These are phyloP conservation scores for Magnusiomyces sp. DNA, from an alignment of 1,139 yeast genomes.

Conservation along the genomic window DNA sequence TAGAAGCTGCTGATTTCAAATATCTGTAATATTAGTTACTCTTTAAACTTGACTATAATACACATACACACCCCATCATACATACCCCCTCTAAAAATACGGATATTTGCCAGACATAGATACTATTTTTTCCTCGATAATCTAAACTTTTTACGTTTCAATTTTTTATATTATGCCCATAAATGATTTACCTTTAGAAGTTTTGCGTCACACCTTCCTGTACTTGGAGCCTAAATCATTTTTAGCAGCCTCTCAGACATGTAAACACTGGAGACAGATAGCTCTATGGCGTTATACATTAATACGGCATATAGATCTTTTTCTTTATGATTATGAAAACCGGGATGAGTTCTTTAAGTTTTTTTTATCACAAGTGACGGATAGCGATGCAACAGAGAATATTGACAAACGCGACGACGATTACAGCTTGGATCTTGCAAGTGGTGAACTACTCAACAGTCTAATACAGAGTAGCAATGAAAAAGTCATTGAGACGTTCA, in stretches of 20 bases:
- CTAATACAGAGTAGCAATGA: not conserved
- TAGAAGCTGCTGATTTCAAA: too few relatives aligned
- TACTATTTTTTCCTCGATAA: too few relatives aligned
- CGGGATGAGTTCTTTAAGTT: conserved; percentile 1
- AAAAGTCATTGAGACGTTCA: not conserved
- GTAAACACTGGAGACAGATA: conserved; percentile 11
- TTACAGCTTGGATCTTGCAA: not conserved
- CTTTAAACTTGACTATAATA: too few relatives aligned
- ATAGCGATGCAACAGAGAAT: not conserved
- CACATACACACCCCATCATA: too few relatives aligned
- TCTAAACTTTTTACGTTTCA: too few relatives aligned
- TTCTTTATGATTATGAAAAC: conserved; percentile 8
- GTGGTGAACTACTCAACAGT: not conserved
- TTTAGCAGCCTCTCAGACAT: conserved; percentile 12
- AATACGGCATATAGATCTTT: conserved; percentile 12
- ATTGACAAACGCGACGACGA: not conserved
- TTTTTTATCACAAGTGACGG: not conserved
- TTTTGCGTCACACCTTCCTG: conserved; percentile 11
- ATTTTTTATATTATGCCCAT: conserved; percentile 1
- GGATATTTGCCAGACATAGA: too few relatives aligned
- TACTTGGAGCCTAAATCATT: conserved; percentile 11
- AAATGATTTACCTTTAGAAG: conserved; percentile 15
- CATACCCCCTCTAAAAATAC: too few relatives aligned
- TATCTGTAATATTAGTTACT: too few relatives aligned
- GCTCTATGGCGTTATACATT: conserved; percentile 13